Percentiles rank a stretch among this genome's conserved stretches.
phyloP scores from a whole-genome alignment of 441 rosid species.

The Raphanus hybrid region DNA sequence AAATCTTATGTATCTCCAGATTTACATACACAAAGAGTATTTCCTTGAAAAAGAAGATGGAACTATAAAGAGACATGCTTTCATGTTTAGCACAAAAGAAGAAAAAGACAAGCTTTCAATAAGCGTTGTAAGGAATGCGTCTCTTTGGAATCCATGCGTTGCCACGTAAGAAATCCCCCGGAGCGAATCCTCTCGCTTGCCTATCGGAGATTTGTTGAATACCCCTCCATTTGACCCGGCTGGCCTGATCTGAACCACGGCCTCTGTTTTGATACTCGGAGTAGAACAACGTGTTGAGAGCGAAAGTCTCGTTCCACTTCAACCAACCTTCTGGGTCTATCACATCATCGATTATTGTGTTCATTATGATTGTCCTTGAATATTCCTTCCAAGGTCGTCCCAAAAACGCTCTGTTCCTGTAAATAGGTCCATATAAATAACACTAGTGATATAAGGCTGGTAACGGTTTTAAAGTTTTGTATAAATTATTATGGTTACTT shows the following conservation, averaged over 20 bases:
- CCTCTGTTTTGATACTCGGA: conserved; percentile 62
- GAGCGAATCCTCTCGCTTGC: conserved; percentile 58
- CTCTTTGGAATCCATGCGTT: conserved; percentile 77
- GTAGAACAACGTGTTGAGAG: conserved; percentile 56
- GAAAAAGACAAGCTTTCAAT: neutral
- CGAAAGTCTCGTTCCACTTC: conserved; percentile 53
- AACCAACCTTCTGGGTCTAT: conserved; percentile 70
- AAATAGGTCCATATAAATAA: conserved; percentile 33
- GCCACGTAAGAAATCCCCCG: conserved; percentile 73
- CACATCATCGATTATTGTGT: conserved; percentile 52
- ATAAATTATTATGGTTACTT: conserved; percentile 20
- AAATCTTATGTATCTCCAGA: conserved; percentile 4
- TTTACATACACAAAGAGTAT: conserved; percentile 9
- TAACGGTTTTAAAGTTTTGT: neutral
- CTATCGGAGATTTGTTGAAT: conserved; percentile 21
- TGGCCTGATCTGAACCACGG: conserved; percentile 46
- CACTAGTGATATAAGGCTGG: conserved; percentile 17
- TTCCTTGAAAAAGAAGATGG: neutral
- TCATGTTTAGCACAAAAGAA: neutral
- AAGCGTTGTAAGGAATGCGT: conserved; percentile 54
- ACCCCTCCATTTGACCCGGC: conserved; percentile 42
- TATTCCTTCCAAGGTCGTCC: conserved; percentile 72
- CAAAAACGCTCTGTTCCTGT: conserved; percentile 48
- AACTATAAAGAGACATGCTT: neutral
- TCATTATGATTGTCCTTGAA: conserved; percentile 63